These are phyloP conservation scores for Plasmodium knowlesi DNA, from an alignment of 169 alveolate species.

Conservation along the genomic window DNA sequence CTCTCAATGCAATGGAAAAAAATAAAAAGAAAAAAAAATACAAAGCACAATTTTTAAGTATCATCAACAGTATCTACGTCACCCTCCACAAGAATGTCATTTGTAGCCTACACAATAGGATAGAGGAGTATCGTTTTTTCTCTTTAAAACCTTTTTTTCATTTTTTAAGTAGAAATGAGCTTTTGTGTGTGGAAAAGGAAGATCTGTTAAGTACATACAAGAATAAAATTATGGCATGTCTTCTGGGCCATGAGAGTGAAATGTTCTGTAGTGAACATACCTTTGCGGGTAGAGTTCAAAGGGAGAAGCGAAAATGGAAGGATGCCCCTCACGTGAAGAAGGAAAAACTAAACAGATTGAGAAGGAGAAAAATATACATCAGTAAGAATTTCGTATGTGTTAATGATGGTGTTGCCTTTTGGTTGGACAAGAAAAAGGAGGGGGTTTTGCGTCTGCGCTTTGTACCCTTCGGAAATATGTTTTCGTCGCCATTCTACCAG, in stretches of 20 bases:
- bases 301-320: background rate
- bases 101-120: slow-evolving; percentile 21
- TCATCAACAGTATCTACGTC: slow-evolving; percentile 55
- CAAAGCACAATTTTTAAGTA: slow-evolving; percentile 23
- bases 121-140: slow-evolving; percentile 44
- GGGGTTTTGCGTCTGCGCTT: slow-evolving; percentile 1
- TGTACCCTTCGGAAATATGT: slow-evolving; percentile 31
- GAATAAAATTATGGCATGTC: slow-evolving; percentile 6
- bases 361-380: slow-evolving; percentile 17
- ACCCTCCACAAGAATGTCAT: slow-evolving; percentile 35
- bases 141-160: slow-evolving; percentile 26
- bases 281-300: background rate
- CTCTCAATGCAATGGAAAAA: slow-evolving; percentile 9
- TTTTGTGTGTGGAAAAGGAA: background rate
- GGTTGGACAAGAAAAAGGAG: slow-evolving; percentile 31
- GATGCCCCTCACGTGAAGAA: background rate
- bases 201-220: background rate
- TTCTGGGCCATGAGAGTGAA: slow-evolving; percentile 38
- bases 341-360: background rate
- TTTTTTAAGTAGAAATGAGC: background rate
- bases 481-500: slow-evolving; percentile 40
- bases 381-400: slow-evolving; percentile 48
- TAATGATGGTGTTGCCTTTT: slow-evolving; percentile 24
- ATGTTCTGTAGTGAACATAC: background rate
- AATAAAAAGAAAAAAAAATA: slow-evolving; percentile 18